Base-by-base conservation (phyloP, 768 basidiomycete genomes). In the Suillus tomentosus region DNA sequence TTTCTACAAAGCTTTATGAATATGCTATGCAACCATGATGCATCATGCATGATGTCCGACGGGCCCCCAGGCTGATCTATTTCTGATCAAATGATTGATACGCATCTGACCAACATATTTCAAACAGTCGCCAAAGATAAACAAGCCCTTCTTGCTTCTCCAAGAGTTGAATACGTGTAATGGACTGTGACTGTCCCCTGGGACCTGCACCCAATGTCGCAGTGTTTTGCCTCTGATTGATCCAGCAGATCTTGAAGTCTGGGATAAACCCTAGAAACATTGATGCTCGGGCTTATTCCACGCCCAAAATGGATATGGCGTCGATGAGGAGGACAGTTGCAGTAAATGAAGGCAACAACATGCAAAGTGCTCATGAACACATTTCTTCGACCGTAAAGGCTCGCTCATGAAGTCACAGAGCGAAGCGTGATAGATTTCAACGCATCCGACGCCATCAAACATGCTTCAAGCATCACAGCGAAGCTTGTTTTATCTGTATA, bases 61-160 rank as follows among this genome's bases (percentile, higher is more conserved):
- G 34, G 34, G 6, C 5, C 31, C 53, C 31, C 31, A 31, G 31
- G 31, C 31, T 36, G 11, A 54, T 36, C 19, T 11, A 54, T 13
- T 54, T 54, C 53, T 54, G 31, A n/a, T 13, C 11, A n/a, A 54
- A 13, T 13, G 2, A 19, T 54, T n/a, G 36, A 11, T 54, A 54
- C 4, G 17, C 34, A 3, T 19, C 34, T 31, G 31, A 31, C 17
- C 11, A n/a, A 1, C 10, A 31, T 4, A 31, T 31, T 31, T 5
- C 13, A 62, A n/a, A 68, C 68, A 31, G 5, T 71, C 2, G 69
- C 71, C 66, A 73, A 75, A 9, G 42, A 60, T 60, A 60, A 5
- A 24, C 17, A 42, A 50, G 43, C 19, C 6, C 1, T 4, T 36
- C 59, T 48, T 54, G 47, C n/a, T 7, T 14, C 10, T 22, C 1